Conservation (phyloP, 768 basidiomycete genomes). For the Roridomyces roridus region DNA sequence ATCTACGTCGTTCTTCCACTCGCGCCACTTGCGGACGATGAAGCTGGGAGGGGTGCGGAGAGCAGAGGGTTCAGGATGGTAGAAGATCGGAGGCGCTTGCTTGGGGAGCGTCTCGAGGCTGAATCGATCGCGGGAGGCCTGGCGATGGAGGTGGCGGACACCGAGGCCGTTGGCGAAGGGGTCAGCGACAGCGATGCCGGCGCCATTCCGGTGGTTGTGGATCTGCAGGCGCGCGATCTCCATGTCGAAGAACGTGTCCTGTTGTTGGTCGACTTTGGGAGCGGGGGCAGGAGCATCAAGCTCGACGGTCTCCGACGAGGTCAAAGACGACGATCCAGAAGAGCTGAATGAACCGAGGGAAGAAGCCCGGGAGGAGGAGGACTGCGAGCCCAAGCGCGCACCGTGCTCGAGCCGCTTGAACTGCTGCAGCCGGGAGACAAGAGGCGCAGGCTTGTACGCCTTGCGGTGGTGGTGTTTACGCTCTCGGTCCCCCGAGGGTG, state of each 20-base stretch:
- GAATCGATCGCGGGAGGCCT: background rate
- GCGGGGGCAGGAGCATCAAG: background rate
- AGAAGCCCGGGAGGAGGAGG: background rate
- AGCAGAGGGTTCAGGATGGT: background rate
- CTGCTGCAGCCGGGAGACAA: conserved; percentile 6
- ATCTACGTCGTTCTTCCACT: background rate
- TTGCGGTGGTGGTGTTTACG: background rate
- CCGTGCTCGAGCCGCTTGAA: conserved; percentile 1
- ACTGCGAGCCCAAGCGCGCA: background rate
- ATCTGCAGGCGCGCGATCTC: conserved; percentile 6
- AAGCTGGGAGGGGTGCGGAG: background rate
- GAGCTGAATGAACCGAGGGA: background rate
- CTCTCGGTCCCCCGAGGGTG: too few species aligned
- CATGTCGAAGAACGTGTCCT: background rate
- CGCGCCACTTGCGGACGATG: background rate
- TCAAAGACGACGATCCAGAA: background rate
- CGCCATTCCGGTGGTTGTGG: background rate
- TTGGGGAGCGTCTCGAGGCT: background rate
- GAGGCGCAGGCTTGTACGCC: background rate
- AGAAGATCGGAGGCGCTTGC: background rate
- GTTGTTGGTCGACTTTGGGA: background rate
- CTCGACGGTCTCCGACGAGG: background rate
- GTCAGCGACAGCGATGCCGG: background rate
- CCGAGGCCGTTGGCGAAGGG: background rate
- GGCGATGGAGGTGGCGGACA: background rate